Percentiles rank a stretch among this genome's conserved stretches.
phyloP scores from a whole-genome alignment of 2,329 filamentous ascomycete genomes.

The Scortechinia acanthostroma region DNA sequence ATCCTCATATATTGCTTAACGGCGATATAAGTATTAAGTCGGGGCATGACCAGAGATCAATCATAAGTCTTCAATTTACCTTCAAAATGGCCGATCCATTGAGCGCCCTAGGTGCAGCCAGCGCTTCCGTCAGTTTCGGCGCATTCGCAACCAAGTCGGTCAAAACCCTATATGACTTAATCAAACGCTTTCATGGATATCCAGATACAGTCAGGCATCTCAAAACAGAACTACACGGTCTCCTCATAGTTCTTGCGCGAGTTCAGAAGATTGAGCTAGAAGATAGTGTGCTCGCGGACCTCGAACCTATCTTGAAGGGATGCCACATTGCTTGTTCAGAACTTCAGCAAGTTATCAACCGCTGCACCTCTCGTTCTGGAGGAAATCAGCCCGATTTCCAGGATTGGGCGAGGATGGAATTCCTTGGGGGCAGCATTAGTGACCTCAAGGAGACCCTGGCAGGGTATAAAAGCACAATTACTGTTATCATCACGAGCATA shows the following conservation, averaged over 20 bases:
- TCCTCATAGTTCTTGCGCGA: neutral
- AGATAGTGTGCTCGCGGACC: neutral
- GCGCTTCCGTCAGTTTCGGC: neutral
- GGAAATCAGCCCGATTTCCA: neutral
- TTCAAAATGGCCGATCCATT: slow-evolving; percentile 1
- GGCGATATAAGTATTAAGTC: too few relatives aligned
- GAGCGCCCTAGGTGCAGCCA: too few relatives aligned
- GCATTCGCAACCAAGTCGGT: neutral
- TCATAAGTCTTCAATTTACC: too few relatives aligned
- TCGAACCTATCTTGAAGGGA: neutral
- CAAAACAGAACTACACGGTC: neutral
- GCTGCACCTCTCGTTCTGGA: neutral
- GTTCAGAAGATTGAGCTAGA: neutral
- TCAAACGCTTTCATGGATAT: neutral
- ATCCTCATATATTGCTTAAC: too few relatives aligned
- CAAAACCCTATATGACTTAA: neutral
- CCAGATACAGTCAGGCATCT: neutral
- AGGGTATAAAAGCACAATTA: slow-evolving; percentile 1
- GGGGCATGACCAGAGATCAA: too few relatives aligned
- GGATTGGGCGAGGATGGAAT: neutral
- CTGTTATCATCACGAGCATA: neutral
- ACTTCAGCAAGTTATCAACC: neutral
- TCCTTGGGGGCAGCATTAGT: neutral
- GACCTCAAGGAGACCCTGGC: neutral
- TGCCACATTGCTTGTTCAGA: neutral